Conservation (phyloP, 306 rosid species). For the Begonia peltatifolia region DNA sequence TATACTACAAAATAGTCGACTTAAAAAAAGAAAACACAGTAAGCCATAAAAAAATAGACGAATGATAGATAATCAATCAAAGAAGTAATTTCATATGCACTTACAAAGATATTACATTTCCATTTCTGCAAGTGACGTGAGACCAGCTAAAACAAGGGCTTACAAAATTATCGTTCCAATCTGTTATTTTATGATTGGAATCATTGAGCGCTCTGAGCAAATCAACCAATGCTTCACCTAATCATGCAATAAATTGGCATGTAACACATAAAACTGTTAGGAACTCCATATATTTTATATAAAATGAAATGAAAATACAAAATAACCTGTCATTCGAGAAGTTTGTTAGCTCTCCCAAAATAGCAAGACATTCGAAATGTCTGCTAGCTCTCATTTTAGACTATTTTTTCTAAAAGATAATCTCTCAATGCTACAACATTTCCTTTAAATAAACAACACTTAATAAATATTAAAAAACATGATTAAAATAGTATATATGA, state of each 20-base stretch:
- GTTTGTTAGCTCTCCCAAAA: too few species aligned
- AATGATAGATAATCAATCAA: neutral
- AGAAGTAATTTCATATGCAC: constrained; percentile 15
- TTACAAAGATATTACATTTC: constrained; percentile 77
- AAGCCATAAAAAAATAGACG: neutral
- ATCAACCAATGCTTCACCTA: constrained; percentile 72
- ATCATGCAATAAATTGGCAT: constrained; percentile 11
- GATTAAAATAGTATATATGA: too few species aligned
- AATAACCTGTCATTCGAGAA: too few species aligned
- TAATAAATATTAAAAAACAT: too few species aligned
- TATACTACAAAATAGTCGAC: constrained; percentile 4
- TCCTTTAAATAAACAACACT: too few species aligned
- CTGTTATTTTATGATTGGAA: constrained; percentile 39
- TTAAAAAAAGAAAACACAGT: neutral
- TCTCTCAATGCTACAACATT: too few species aligned
- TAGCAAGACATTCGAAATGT: too few species aligned
- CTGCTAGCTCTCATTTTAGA: neutral
- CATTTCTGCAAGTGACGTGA: constrained; percentile 54
- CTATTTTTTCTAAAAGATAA: too few species aligned
- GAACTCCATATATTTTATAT: neutral
- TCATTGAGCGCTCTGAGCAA: constrained; percentile 51
- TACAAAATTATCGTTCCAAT: constrained; percentile 56
- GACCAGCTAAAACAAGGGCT: constrained; percentile 94
- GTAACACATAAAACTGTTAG: neutral
- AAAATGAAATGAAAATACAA: neutral